These are phyloP conservation scores for Tetracladium maxilliforme DNA, from an alignment of 2,329 filamentous ascomycete species.

Conservation along the genomic window DNA sequence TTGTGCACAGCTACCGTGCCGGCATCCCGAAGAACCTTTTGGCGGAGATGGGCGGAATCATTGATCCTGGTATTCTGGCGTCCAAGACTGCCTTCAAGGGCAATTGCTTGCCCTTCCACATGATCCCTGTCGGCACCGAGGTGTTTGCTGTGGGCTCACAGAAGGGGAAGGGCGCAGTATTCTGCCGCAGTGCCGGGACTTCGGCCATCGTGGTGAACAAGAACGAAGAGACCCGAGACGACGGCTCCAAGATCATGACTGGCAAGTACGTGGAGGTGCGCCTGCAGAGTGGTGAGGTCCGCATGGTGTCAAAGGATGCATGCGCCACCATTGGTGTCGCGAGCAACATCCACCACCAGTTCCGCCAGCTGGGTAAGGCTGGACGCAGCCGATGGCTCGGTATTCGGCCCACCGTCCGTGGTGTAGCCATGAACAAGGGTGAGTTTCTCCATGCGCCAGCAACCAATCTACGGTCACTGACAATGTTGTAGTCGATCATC, in stretches of 20 bases:
- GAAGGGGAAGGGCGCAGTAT: constrained; percentile 62
- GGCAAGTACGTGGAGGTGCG: constrained; percentile 71
- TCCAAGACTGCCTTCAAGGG: constrained; percentile 88
- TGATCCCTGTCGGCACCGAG: constrained; percentile 89
- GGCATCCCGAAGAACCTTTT: constrained; percentile 82
- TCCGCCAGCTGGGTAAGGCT: constrained; percentile 84
- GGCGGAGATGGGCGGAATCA: constrained; percentile 78
- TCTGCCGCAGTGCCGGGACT: constrained; percentile 90
- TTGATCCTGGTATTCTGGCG: constrained; percentile 92
- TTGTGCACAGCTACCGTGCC: constrained; percentile 79
- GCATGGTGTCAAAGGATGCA: constrained; percentile 79
- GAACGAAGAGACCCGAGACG: constrained; percentile 56
- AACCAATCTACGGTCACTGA: constrained; percentile 10
- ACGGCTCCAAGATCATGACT: constrained; percentile 41
- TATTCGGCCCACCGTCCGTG: constrained; percentile 87
- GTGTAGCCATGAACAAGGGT: constrained; percentile 97
- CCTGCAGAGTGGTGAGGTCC: constrained; percentile 83
- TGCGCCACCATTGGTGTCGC: constrained; percentile 90
- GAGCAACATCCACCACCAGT: constrained; percentile 87
- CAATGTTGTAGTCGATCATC: constrained; percentile 59
- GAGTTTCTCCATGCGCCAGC: constrained; percentile 14
- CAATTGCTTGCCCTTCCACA: constrained; percentile 88
- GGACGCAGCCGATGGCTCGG: constrained; percentile 88
- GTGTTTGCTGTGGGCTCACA: constrained; percentile 80
- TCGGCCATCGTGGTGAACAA: constrained; percentile 82